Evolutionary conservation across 176 grass and related monocot genomes (phyloP), one percentile per base, ranked within the genome.

Genomic region (Zea mays): DNA sequence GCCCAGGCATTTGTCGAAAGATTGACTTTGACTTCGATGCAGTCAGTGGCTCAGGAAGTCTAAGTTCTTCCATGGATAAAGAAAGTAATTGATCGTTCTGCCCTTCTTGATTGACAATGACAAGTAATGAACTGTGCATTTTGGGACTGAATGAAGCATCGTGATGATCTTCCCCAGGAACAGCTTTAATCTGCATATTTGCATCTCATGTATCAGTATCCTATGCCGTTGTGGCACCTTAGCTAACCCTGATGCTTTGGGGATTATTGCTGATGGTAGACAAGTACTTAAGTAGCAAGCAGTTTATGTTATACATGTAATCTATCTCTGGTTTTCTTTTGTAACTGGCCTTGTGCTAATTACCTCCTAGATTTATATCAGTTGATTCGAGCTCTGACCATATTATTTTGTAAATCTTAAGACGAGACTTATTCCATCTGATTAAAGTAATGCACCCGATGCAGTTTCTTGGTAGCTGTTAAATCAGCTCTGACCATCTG

Each of bases 11-110:
- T 75, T 88, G 92, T 58, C 73, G 86, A 39, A 90, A 94, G 86
- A 89, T 91, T 19, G 76, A 91, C 37, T 94, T 91, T 19, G 76
- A 91, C 37, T 94, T 94, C 2, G 86, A 60, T 51, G 43, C 82
- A 13, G 73, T 60, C 16, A 85, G 58, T 21, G 85, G 50, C 33
- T 43, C 78, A 6, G 48, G 5, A 16, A 52, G 49, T 52, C 13
- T 15, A 52, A 52, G 49, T 14, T 6, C 5, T 52, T 52, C 49
- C 14, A 6, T 2, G 5, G 19, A 21, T 58, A 10, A 58, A 17
- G 69, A 67, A 10, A 62, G 33, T 54, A 69, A 74, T 48, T 62
- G 76, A 73, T 9, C 10, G 10, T 14, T 34, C 5, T 74, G 62
- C 35, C 15, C 43, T 27, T 80, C 5, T 42, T 56, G 21, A 67